Conservation (phyloP, 177 flowering plant genomes). For the Vitis hybrid region DNA sequence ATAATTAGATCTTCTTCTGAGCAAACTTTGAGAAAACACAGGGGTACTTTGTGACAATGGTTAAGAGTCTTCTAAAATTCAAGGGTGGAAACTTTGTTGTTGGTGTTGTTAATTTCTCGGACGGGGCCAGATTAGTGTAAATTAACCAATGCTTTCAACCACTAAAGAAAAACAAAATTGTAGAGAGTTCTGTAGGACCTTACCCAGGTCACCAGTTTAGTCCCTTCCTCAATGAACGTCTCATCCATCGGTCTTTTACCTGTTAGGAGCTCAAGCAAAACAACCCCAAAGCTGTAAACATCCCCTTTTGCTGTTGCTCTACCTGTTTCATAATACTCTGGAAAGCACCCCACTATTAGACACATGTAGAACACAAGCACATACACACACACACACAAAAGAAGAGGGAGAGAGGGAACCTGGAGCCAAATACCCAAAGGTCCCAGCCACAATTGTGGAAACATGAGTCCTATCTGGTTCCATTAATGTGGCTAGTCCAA, state of each 20-base stretch:
- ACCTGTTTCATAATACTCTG: conserved; percentile 94
- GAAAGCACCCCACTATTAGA: neutral
- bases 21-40: too few species aligned
- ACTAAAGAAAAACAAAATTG: too few species aligned
- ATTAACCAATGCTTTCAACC: too few species aligned
- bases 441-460: conserved; percentile 88
- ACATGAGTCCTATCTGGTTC: conserved; percentile 91
- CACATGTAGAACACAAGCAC: too few species aligned
- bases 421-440: conserved; percentile 95
- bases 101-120: too few species aligned
- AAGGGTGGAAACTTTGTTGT: too few species aligned
- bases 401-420: conserved; percentile 38
- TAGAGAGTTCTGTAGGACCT: conserved; percentile 7
- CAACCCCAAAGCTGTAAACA: conserved; percentile 95
- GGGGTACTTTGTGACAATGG: too few species aligned
- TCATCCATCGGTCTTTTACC: conserved; percentile 88
- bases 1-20: too few species aligned
- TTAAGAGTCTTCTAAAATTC: too few species aligned
- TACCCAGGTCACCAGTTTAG: conserved; percentile 96
- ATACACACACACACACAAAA: neutral
- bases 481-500: conserved; percentile 91
- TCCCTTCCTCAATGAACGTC: conserved; percentile 78
- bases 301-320: conserved; percentile 92
- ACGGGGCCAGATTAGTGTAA: too few species aligned
- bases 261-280: conserved; percentile 84